Evolutionary conservation across 2,329 filamentous ascomycete genomes (phyloP).

Genomic region (Ophiostoma angusticollis): DNA sequence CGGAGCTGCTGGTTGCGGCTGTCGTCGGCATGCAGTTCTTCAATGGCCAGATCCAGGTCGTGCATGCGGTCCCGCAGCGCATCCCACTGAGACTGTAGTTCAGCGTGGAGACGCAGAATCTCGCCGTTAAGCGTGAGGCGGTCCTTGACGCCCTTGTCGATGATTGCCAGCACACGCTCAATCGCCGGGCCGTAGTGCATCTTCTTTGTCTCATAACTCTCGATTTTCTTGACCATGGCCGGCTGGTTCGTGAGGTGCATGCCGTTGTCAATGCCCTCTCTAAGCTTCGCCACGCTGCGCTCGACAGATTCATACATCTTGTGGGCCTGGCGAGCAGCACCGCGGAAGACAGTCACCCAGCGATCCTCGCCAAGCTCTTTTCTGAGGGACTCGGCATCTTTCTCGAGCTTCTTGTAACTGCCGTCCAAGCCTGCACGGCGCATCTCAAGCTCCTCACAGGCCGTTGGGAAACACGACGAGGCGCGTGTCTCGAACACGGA

Average conservation of each 20-base stretch:
- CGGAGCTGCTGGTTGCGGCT: slow-evolving; percentile 59
- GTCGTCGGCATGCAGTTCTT: slow-evolving; percentile 53
- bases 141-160: slow-evolving; percentile 89
- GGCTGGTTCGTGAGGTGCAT: slow-evolving; percentile 60
- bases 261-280: slow-evolving; percentile 63
- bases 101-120: slow-evolving; percentile 71
- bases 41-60: slow-evolving; percentile 61
- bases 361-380: slow-evolving; percentile 89
- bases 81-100: slow-evolving; percentile 74
- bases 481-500: slow-evolving; percentile 75
- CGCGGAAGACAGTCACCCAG: slow-evolving; percentile 91
- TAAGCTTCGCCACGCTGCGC: slow-evolving; percentile 69
- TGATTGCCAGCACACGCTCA: slow-evolving; percentile 79
- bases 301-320: slow-evolving; percentile 97
- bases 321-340: slow-evolving; percentile 78
- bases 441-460: slow-evolving; percentile 76
- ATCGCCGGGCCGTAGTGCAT: slow-evolving; percentile 89
- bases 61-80: slow-evolving; percentile 62
- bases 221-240: slow-evolving; percentile 66
- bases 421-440: slow-evolving; percentile 62
- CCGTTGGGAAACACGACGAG: slow-evolving; percentile 69
- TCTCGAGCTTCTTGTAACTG: slow-evolving; percentile 79
- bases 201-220: slow-evolving; percentile 91
- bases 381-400: slow-evolving; percentile 76
- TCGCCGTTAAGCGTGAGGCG: slow-evolving; percentile 95